Evolutionary conservation across 108 stramenopile genomes (phyloP), one percentile per base, ranked within the genome.

Genomic region (Cyclotella sp.): DNA sequence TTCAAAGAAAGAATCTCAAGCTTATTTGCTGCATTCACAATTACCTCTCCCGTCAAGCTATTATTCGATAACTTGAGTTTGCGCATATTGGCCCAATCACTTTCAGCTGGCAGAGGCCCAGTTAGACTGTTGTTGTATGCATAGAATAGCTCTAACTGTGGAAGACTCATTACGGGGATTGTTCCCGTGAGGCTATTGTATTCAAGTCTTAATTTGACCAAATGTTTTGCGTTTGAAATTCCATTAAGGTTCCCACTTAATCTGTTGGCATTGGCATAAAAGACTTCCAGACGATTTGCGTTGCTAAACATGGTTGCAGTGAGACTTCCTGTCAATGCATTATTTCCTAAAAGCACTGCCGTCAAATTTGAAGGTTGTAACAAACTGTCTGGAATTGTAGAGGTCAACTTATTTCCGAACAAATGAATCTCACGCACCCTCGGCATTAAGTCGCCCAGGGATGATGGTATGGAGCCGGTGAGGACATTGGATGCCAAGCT

Each of bases 161-260:
- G 66, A 12, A 68, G 0, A 10, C 21, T 39, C 19, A 19, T 68
- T 44, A 29, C 13, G 28, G 77, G 77, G 52, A 78, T 78, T 7
- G 61, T 27, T 7, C 77, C 77, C 21, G 69, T 55, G 34, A 78
- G 65, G 9, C 40, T 65, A 60, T 78, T 78, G 69, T 42, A 52
- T 61, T 70, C 77, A 14, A 71, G 41, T 14, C 77, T 57, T 30
- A 78, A 41, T 47, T 71, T 78, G 26, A 41, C 65, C 16, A 78
- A 53, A 34, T 34, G 34, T 54, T 53, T 55, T n/a, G 10, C 19
- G n/a, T 21, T 34, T 21, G 68, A 53, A 65, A 92, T 79, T 42
- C 54, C 26, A 13, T 83, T 88, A n/a, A 92, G 70, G 16, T 63
- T 82, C 21, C 91, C 91, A 24, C 73, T 84, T 3, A 92, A 45